Evolutionary conservation across 2,329 filamentous ascomycete genomes (phyloP), one percentile per base, ranked within the genome.

Genomic region (Aspergillus sojae): DNA sequence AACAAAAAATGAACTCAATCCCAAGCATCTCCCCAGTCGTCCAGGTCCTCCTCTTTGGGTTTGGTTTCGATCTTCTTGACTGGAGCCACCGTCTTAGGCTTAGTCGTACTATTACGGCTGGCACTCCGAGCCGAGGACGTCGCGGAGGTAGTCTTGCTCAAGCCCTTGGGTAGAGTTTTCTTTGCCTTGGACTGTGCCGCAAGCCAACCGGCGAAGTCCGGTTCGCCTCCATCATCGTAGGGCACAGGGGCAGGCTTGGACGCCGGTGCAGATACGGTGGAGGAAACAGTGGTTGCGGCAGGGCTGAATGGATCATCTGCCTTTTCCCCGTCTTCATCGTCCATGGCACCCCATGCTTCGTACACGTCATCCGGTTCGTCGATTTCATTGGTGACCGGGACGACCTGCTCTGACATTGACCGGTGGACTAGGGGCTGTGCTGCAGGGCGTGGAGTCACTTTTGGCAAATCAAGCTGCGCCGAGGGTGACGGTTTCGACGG

Each of bases 121-220:
- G 75, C 67, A 55, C 78, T 78, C 62, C 81, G 77, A 62, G 75
- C 72, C 68, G 77, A 70, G 10, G 76, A 70, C 16, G 28, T 36
- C 16, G 56, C 21, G 9, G 76, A 68, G 1, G 78, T 64, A 2
- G 86, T 72, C 78, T 96, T 97, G 1, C 83, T 80, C 30, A 98
- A 76, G 0, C 94, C 94, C 79, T 96, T 99, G 0, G 94, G 94
- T 60, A 98, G 75, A 3, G 89, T 81, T 68, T 91, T 95, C 70
- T 84, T 97, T 66, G 91, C 87, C 66, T 89, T 85, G 6, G 91
- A 88, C 75, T 97, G 93, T 14, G 94, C 93, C 14, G 92, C 93
- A 26, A 98, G 79, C 94, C 95, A 98, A 5, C 93, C 94, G 5
- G 93, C 94, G 78, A 99, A 98, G 77, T 98, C 95, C 0, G 94